These are phyloP conservation scores for Leavenworthia alabamica DNA, from an alignment of 345 rosid genomes.

Conservation along the genomic window DNA sequence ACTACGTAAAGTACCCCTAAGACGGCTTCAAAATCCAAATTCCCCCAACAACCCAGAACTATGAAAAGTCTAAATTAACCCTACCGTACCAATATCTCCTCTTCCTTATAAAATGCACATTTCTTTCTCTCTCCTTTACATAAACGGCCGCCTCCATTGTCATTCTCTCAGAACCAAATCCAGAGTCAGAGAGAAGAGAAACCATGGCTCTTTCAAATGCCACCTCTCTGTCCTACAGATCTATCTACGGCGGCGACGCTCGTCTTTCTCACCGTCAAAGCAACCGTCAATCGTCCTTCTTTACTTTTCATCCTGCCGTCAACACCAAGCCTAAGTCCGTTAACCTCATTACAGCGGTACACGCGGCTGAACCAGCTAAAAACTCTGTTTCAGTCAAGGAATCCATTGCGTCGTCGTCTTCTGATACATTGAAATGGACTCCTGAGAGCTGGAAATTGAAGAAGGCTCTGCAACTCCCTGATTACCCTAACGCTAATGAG, in stretches of 20 bases:
- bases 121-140: conserved; percentile 27
- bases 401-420: not conserved
- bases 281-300: conserved; percentile 23
- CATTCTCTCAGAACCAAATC: conserved; percentile 4
- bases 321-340: conserved; percentile 24
- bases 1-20: conserved; percentile 10
- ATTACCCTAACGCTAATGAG: conserved; percentile 38
- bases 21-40: conserved; percentile 2
- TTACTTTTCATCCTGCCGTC: conserved; percentile 26
- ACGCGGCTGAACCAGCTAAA: conserved; percentile 44
- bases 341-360: conserved; percentile 33
- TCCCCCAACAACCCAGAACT: conserved; percentile 16
- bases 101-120: too few relatives aligned
- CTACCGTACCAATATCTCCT: conserved; percentile 36
- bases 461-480: conserved; percentile 44
- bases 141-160: conserved; percentile 21
- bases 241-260: conserved; percentile 3
- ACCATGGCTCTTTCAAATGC: conserved; percentile 58
- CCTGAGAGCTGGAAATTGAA: conserved; percentile 44
- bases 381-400: conserved; percentile 28
- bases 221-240: conserved; percentile 36
- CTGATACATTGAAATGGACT: conserved; percentile 34
- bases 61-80: conserved; percentile 8
- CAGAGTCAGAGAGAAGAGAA: conserved; percentile 10
- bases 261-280: conserved; percentile 21